These are phyloP conservation scores for Pelargonium myrrhifolium DNA, from an alignment of 441 rosid species.

Conservation along the genomic window DNA sequence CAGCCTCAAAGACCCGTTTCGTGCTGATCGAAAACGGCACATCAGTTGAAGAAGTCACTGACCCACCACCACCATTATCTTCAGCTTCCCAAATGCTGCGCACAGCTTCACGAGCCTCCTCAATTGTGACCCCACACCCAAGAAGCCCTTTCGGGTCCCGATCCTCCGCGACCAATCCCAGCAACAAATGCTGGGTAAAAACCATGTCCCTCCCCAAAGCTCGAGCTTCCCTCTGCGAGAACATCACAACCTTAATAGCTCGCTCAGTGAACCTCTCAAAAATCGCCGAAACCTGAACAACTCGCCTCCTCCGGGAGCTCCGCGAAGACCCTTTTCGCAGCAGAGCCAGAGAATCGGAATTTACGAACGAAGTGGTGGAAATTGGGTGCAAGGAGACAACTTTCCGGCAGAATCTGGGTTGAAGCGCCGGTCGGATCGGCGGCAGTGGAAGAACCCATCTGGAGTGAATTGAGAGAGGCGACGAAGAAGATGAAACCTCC, in stretches of 20 bases:
- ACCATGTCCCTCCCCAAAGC: slow-evolving; percentile 9
- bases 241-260: slow-evolving; percentile 18
- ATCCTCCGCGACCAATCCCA: slow-evolving; percentile 24
- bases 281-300: slow-evolving; percentile 8
- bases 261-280: slow-evolving; percentile 22
- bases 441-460: background rate
- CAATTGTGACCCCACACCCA: slow-evolving; percentile 18
- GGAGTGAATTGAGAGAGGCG: slow-evolving; percentile 6
- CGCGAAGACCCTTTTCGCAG: slow-evolving; percentile 5
- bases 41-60: background rate
- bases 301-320: background rate
- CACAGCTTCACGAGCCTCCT: slow-evolving; percentile 18
- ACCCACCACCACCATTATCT: background rate
- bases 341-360: background rate
- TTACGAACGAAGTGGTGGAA: slow-evolving; percentile 1
- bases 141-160: slow-evolving; percentile 19
- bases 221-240: slow-evolving; percentile 19
- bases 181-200: slow-evolving; percentile 17
- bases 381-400: background rate
- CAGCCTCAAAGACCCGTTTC: slow-evolving; percentile 85
- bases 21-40: slow-evolving; percentile 71
- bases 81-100: slow-evolving; percentile 18
- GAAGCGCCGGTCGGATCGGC: background rate
- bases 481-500: slow-evolving; percentile 8
- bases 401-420: background rate